Percentiles rank a stretch among this genome's conserved stretches.
Evolutionary conservation across 2,329 filamentous ascomycete genomes (phyloP).

Genomic region (Tolypocladium tundrense): DNA sequence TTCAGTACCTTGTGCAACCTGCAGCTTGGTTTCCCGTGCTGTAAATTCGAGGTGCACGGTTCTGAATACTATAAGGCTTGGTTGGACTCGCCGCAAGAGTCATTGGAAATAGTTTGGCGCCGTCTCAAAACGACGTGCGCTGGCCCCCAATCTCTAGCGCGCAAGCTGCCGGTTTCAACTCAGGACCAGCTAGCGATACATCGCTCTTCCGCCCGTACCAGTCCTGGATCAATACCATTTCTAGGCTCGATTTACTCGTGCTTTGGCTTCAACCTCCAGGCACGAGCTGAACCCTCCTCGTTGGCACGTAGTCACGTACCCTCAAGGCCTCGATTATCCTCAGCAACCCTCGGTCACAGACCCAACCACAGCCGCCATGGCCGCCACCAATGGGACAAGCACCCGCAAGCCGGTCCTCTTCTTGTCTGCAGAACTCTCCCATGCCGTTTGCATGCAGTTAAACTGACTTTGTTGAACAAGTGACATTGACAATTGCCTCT

Average conservation of each 20-base stretch:
- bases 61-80: not conserved
- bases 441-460: not conserved
- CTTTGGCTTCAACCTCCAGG: not conserved
- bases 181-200: not conserved
- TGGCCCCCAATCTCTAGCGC: not conserved
- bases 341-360: not conserved
- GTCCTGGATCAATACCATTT: not conserved
- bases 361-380: slow-evolving; percentile 14
- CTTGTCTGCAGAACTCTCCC: slow-evolving; percentile 21
- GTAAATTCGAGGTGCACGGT: not conserved
- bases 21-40: too few species aligned
- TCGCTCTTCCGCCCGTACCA: not conserved
- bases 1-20: too few species aligned
- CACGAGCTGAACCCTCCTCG: not conserved
- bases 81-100: not conserved
- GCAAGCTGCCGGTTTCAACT: not conserved
- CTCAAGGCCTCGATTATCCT: not conserved
- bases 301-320: not conserved
- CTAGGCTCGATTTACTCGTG: not conserved
- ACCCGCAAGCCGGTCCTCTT: slow-evolving; percentile 30
- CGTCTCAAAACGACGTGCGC: not conserved
- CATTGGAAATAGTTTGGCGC: not conserved
- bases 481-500: slow-evolving; percentile 98
- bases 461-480: slow-evolving; percentile 38
- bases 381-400: slow-evolving; percentile 21